Evolutionary conservation across 2,329 filamentous ascomycete species (phyloP), one percentile per base, ranked within the genome.

Genomic region (Fusarium penzigii): DNA sequence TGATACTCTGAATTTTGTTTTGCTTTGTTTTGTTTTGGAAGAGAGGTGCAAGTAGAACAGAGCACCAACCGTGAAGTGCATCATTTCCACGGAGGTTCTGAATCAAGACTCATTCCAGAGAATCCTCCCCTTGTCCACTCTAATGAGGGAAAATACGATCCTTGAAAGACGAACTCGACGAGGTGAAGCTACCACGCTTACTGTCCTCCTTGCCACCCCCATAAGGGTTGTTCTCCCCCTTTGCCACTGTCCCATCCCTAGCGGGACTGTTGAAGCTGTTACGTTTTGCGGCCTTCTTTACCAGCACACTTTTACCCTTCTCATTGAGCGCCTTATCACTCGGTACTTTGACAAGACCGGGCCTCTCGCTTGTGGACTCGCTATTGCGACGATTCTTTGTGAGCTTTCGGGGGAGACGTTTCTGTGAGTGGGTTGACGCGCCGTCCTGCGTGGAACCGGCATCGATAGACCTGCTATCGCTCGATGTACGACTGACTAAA

Each of bases 361-460:
- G 44, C 49, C 65, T 72, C 46, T 75, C 73, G 17, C 59, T 48
- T 29, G 57, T 63, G 11, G 58, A 60, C 32, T 75, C 73, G 59
- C 68, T 74, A 52, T 61, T 72, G 25, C 65, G 68, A 25, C 73
- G 70, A 46, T 57, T 67, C 63, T 78, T 79, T 17, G 68, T 72
- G 34, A 78, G 64, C 58, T 77, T 77, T 46, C 70, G 71, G 36
- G 69, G 72, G 43, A 68, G 67, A n/a, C 71, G 66, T 53, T 71
- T 75, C 16, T 67, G 66, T 29, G 58, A 56, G 8, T 62, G 57
- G 17, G 59, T 53, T 12, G 52, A 53, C 16, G 55, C 50, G 43
- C 62, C 61, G 45, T 62, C 58, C 10, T 64, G 55, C n/a, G 55
- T 32, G 2, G 67, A 68, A 3, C 54, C 62, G 14, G 56, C 56